Percentiles rank a stretch among this genome's conserved stretches.
phyloP scores from a whole-genome alignment of 139 green algal genomes.

The Picochlorum sp. region DNA sequence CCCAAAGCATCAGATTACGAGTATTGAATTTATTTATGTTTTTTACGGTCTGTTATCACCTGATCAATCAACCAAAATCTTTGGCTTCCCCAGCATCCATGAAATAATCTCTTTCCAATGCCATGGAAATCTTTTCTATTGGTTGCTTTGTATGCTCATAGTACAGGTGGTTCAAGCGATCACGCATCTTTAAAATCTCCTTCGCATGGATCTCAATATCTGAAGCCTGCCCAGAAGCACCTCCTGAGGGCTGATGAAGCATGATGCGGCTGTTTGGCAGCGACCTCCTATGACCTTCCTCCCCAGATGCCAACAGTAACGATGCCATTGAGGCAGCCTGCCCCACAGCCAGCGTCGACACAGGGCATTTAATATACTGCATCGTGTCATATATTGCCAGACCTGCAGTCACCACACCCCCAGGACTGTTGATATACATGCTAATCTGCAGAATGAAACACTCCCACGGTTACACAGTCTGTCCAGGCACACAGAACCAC shows the following conservation, averaged over 20 bases:
- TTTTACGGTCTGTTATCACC: slow-evolving; percentile 44
- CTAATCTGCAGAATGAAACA: slow-evolving; percentile 54
- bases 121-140: slow-evolving; percentile 23
- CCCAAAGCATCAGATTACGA: neutral
- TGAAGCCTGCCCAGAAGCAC: slow-evolving; percentile 74
- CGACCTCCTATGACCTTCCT: slow-evolving; percentile 55
- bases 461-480: neutral
- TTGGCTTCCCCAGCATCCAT: slow-evolving; percentile 65
- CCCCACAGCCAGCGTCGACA: slow-evolving; percentile 86
- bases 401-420: slow-evolving; percentile 82
- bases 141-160: slow-evolving; percentile 66
- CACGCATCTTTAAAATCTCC: slow-evolving; percentile 81
- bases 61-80: slow-evolving; percentile 79
- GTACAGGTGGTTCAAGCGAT: slow-evolving; percentile 72
- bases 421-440: slow-evolving; percentile 96
- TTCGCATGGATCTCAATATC: slow-evolving; percentile 90
- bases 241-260: slow-evolving; percentile 89
- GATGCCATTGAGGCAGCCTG: slow-evolving; percentile 92
- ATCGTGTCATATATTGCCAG: slow-evolving; percentile 99
- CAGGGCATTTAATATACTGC: slow-evolving; percentile 87
- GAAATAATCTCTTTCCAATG: slow-evolving; percentile 82
- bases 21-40: neutral
- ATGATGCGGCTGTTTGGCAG: slow-evolving; percentile 92
- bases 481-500: neutral
- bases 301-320: slow-evolving; percentile 75